A percentile compares a stretch with the other conserved stretches of the same genome.
These are phyloP conservation scores for Candida adriatica DNA, from an alignment of 805 yeast genomes.

Conservation along the genomic window DNA sequence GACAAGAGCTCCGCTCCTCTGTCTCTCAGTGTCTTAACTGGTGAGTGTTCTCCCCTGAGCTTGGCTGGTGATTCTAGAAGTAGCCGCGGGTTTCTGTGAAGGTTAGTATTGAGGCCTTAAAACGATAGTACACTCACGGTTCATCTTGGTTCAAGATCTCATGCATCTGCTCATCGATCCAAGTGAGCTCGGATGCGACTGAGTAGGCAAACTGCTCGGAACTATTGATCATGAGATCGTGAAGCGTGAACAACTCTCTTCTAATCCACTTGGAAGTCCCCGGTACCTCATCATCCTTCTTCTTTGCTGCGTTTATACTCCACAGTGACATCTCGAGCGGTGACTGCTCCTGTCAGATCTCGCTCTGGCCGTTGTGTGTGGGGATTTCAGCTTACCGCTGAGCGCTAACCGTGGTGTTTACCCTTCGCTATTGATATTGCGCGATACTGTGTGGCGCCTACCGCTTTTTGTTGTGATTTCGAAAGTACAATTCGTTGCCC, in stretches of 20 bases:
- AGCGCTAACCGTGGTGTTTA: constrained; percentile 3
- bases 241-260: constrained; percentile 34
- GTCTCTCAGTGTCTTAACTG: constrained; percentile 21
- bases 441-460: constrained; percentile 3
- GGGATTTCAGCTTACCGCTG: not conserved
- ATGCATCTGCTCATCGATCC: constrained; percentile 36
- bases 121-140: constrained; percentile 16
- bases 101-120: constrained; percentile 8
- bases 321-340: constrained; percentile 21
- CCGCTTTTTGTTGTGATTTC: constrained; percentile 6
- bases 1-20: constrained; percentile 16
- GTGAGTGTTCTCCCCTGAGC: constrained; percentile 21
- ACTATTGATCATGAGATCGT: constrained; percentile 30
- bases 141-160: constrained; percentile 24
- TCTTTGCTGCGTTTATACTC: constrained; percentile 24
- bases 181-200: constrained; percentile 32
- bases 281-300: constrained; percentile 28
- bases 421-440: constrained; percentile 2
- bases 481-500: not conserved
- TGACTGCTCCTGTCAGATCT: not conserved
- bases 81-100: constrained; percentile 18
- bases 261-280: constrained; percentile 50
- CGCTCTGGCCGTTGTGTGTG: not conserved
- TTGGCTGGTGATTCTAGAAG: constrained; percentile 23
- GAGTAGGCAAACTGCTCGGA: constrained; percentile 34